Evolutionary conservation across 306 rosid species (phyloP).

Genomic region (Sphenostylis stenocarpa): DNA sequence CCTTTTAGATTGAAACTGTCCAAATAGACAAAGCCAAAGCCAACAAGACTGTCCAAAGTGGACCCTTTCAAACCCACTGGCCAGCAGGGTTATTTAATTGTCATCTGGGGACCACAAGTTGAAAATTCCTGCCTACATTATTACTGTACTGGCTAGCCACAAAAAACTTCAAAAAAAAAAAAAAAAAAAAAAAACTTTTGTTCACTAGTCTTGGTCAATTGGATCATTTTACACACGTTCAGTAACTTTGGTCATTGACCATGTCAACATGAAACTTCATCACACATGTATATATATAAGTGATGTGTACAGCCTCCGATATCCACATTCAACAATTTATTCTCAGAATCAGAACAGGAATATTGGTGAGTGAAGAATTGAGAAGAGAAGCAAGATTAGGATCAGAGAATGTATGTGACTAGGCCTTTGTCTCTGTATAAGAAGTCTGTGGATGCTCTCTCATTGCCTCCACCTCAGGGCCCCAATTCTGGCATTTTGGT

Average conservation of each 20-base stretch:
- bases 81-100: not conserved
- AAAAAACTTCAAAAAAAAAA: not conserved
- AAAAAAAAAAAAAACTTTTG: not conserved
- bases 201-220: slow-evolving; percentile 30
- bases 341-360: not conserved
- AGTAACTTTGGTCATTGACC: slow-evolving; percentile 18
- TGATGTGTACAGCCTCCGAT: not conserved
- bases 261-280: not conserved
- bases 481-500: slow-evolving; percentile 68
- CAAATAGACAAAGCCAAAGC: slow-evolving; percentile 28
- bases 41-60: slow-evolving; percentile 20
- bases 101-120: slow-evolving; percentile 4
- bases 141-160: slow-evolving; percentile 1
- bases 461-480: slow-evolving; percentile 57
- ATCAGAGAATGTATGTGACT: slow-evolving; percentile 58
- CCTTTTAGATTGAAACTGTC: slow-evolving; percentile 13
- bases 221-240: slow-evolving; percentile 13
- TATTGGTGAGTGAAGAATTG: slow-evolving; percentile 8
- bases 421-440: slow-evolving; percentile 58
- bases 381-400: slow-evolving; percentile 25
- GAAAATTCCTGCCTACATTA: not conserved
- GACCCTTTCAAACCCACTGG: slow-evolving; percentile 10
- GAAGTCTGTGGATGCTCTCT: slow-evolving; percentile 36
- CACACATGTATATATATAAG: not conserved
- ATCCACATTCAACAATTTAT: not conserved